Conservation (phyloP, 2,329 filamentous ascomycete genomes). For the Microcyclosporella mali region DNA sequence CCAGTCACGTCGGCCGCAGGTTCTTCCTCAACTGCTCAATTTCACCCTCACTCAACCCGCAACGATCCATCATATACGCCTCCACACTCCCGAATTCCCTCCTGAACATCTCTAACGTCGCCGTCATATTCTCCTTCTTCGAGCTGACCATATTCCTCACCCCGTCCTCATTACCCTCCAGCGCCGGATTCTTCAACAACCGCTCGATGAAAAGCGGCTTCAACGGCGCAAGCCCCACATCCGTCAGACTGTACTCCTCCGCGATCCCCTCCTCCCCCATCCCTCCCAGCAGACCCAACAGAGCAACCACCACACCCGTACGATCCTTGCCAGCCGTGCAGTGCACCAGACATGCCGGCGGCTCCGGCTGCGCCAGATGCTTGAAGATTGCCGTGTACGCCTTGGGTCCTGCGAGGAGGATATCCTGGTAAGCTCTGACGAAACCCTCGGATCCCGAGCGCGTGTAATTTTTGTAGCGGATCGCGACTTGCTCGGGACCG, state of each 20-base stretch:
- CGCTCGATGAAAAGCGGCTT: constrained; percentile 45
- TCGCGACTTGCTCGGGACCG: constrained; percentile 56
- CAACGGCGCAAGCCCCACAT: constrained; percentile 49
- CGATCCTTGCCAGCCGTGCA: constrained; percentile 75
- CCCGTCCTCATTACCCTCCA: constrained; percentile 42
- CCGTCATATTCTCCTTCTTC: constrained; percentile 47
- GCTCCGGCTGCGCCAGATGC: constrained; percentile 47
- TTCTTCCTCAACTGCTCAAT: constrained; percentile 50
- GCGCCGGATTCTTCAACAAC: constrained; percentile 47
- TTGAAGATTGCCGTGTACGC: constrained; percentile 55
- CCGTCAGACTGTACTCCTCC: constrained; percentile 62
- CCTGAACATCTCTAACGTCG: constrained; percentile 49
- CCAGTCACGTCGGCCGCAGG: constrained; percentile 26
- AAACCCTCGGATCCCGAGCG: constrained; percentile 54
- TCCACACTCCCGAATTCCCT: constrained; percentile 58
- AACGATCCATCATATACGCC: constrained; percentile 54
- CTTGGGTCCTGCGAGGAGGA: constrained; percentile 49
- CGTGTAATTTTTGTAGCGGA: constrained; percentile 56
- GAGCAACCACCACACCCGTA: constrained; percentile 63
- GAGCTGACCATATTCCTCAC: constrained; percentile 41
- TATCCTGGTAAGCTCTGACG: constrained; percentile 56
- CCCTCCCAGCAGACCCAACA: constrained; percentile 59
- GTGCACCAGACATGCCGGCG: constrained; percentile 57
- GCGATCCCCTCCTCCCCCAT: constrained; percentile 56
- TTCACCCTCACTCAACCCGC: constrained; percentile 52